phyloP scores from a whole-genome alignment of 768 basidiomycete genomes.

The Hypholoma sublateritium region DNA sequence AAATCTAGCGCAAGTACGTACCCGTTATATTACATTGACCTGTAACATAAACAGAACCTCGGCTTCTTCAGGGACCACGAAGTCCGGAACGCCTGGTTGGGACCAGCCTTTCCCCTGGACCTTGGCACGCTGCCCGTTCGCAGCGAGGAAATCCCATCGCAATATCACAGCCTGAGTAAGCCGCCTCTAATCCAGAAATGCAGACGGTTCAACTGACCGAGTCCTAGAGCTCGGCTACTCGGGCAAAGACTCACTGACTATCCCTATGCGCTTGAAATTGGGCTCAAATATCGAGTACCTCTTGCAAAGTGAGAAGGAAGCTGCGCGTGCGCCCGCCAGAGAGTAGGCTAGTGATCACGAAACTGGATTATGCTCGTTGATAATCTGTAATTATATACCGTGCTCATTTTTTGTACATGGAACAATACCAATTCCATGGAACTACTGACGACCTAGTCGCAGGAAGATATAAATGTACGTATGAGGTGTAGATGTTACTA shows the following conservation, averaged over 20 bases:
- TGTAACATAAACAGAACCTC: slow-evolving; percentile 32
- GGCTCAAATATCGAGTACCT: slow-evolving; percentile 63
- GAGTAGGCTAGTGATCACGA: slow-evolving; percentile 5
- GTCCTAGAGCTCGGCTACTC: slow-evolving; percentile 71
- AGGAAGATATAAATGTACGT: no score
- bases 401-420: no score
- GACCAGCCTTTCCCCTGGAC: slow-evolving; percentile 68
- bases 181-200: slow-evolving; percentile 5
- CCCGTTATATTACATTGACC: background rate
- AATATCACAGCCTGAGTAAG: slow-evolving; percentile 68
- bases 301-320: slow-evolving; percentile 62
- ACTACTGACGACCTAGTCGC: no score
- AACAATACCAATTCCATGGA: no score
- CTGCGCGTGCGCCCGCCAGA: slow-evolving; percentile 58
- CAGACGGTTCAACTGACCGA: background rate
- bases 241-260: slow-evolving; percentile 45
- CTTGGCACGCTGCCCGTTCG: slow-evolving; percentile 53
- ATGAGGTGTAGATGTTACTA: no score
- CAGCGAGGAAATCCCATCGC: slow-evolving; percentile 56
- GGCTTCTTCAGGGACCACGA: slow-evolving; percentile 60
- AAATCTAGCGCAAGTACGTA: slow-evolving; percentile 4
- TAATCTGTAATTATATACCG: no score
- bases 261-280: slow-evolving; percentile 61
- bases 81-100: slow-evolving; percentile 71
- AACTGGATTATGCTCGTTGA: background rate